phyloP scores from a whole-genome alignment of 1,284 basidiomycete genomes.

The Ceratorhiza oryzae-sativae region DNA sequence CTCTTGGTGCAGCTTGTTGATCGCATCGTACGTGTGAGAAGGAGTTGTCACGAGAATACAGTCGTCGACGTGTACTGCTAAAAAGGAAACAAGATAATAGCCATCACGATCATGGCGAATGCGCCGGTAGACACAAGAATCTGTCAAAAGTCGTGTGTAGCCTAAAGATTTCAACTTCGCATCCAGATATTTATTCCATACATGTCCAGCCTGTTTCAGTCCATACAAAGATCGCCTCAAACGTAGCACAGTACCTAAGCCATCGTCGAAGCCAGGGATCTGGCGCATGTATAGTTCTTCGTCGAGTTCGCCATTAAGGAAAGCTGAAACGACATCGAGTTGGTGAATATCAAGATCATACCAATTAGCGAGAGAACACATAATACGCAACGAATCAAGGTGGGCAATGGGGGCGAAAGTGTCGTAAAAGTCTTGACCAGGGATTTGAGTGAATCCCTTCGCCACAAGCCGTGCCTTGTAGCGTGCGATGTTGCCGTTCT shows the following conservation, averaged over 20 bases:
- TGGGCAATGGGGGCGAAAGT: conserved; percentile 44
- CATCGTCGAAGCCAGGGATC: not conserved
- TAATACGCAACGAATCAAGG: conserved; percentile 49
- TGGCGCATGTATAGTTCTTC: conserved; percentile 49
- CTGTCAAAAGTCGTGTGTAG: not conserved
- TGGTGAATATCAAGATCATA: conserved; percentile 50
- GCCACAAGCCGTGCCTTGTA: not conserved
- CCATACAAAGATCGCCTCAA: not conserved
- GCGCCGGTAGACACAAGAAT: conserved; percentile 4
- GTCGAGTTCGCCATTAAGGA: conserved; percentile 47
- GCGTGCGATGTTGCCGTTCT: not conserved
- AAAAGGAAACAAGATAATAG: not conserved
- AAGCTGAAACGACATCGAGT: conserved; percentile 50
- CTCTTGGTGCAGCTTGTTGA: not conserved
- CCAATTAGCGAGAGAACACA: conserved; percentile 52
- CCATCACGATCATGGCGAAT: not conserved
- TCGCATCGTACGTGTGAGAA: not conserved
- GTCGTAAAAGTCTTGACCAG: conserved; percentile 45
- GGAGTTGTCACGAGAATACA: not conserved
- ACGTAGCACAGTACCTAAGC: not conserved
- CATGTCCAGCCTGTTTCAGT: not conserved
- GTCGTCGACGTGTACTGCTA: conserved; percentile 15
- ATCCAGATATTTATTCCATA: conserved; percentile 14
- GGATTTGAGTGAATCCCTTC: conserved; percentile 35
- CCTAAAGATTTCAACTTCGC: not conserved